Evolutionary conservation across 2,329 filamentous ascomycete species (phyloP), one percentile per base, ranked within the genome.

Genomic region (Teratosphaeria destructans): DNA sequence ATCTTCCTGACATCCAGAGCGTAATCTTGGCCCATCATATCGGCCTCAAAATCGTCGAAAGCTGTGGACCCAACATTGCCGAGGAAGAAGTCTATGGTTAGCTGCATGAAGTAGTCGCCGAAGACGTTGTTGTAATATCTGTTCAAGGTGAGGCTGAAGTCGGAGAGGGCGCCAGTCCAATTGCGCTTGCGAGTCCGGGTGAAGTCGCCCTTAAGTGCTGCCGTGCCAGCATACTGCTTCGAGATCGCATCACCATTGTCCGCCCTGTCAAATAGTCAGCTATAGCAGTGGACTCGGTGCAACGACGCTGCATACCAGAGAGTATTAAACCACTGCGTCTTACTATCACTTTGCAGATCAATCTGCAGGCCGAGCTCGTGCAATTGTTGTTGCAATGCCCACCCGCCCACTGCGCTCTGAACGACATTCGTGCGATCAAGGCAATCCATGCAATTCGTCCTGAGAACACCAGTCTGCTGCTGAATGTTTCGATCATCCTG

Each of bases 401-500:
- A 85, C 68, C 90, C 89, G 5, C 84, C 94, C 71, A 92, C 92
- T 0, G 91, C 94, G 69, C 90, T 95, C 74, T 97, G 93, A 49
- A 92, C 91, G 26, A 99, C 92, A 66, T 97, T 97, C 1, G 94
- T 99, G 26, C 94, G 85, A 72, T 99, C 94, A 10, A 99, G 78
- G 67, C 94, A 99, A 70, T 99, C 94, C 94, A 99, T 97, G 73
- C 94, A 99, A 70, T 99, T 99, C 1, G 91, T 96, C 59, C 94
- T 82, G n/a, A 97, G 73, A 6, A 95, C 83, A 1, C 92, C 92
- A 29, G 77, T 79, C 71, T 96, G 92, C 54, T 71, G 72, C 37
- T 74, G 73, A 23, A 74, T 60, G 2, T 76, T 63, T 26, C 73
- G 70, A 19, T 77, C 75, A 34, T 77, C 70, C 8, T 79, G 74